Evolutionary conservation across 1,284 basidiomycete genomes (phyloP).

Genomic region (Puccinia horiana): DNA sequence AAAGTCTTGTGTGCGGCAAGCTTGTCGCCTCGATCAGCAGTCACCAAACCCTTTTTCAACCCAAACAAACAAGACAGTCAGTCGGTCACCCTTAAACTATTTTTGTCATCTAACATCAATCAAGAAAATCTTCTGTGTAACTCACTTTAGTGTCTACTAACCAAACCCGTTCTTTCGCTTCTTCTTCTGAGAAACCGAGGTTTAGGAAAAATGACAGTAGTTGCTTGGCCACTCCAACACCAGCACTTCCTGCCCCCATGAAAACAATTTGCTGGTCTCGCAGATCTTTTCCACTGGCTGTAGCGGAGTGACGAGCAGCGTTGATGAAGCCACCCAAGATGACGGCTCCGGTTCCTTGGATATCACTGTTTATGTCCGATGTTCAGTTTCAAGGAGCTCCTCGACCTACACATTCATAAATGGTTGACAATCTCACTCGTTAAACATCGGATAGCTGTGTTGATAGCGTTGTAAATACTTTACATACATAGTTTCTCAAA

Average conservation of each 20-base stretch:
- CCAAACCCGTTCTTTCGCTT: slow-evolving; percentile 78
- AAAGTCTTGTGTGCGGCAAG: slow-evolving; percentile 85
- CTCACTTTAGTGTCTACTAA: slow-evolving; percentile 72
- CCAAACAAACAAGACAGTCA: not conserved
- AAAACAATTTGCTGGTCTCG: slow-evolving; percentile 83
- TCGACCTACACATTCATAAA: not conserved
- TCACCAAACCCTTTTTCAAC: slow-evolving; percentile 70
- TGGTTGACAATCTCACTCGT: slow-evolving; percentile 63
- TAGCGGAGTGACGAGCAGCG: slow-evolving; percentile 75
- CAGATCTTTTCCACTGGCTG: slow-evolving; percentile 70
- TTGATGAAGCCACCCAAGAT: slow-evolving; percentile 87
- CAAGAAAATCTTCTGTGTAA: not conserved
- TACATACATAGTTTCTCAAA: not conserved
- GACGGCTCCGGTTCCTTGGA: slow-evolving; percentile 81
- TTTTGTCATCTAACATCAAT: not conserved
- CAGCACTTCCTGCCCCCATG: slow-evolving; percentile 83
- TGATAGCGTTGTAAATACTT: slow-evolving; percentile 75
- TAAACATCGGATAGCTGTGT: slow-evolving; percentile 76
- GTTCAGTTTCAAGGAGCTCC: not conserved
- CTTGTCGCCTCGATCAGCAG: slow-evolving; percentile 64
- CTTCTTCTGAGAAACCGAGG: slow-evolving; percentile 70
- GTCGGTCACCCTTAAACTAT: no score
- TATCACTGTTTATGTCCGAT: slow-evolving; percentile 49
- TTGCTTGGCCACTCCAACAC: slow-evolving; percentile 85
- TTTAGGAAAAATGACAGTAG: slow-evolving; percentile 84